Evolutionary conservation across 306 rosid species (phyloP), one percentile per base, ranked within the genome.

Genomic region (Prunus mume): DNA sequence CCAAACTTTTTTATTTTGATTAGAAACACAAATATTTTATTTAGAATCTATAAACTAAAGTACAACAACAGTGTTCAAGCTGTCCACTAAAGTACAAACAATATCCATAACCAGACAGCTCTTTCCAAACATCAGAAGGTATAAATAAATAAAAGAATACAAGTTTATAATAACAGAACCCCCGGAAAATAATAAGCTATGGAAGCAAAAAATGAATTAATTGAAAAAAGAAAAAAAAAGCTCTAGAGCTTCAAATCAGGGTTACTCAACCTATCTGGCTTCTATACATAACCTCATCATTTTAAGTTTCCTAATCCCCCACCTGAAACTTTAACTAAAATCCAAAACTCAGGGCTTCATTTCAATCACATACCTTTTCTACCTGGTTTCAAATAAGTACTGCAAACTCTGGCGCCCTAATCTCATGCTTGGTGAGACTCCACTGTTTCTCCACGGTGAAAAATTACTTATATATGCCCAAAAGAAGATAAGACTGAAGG

Each of bases 391-490:
- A 58, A 41, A 60, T 17, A 28, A 63, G 45, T 0, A 3, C 18
- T 9, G 58, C 68, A 60, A 5, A 9, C 30, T 27, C 28, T 47
- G 5, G 5, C 25, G 20, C 45, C 77, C 12, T 25, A 60, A 73
- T 27, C 58, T 25, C 69, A 43, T 45, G 58, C 68, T 73, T 60
- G 13, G 45, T 73, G 57, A 60, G 69, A 73, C 20, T 25, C 68
- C 28, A 22, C 55, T 60, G 57, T 50, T 25, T 73, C 47, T 6
- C 61, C 57, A 60, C 8, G 10, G n/a, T 58, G 7, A 18, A 15
- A 58, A 28, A 15, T 38, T 38, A 34, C 51, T 54, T 55, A 38
- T 45, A 43, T 27, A 27, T 11, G 58, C 46, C 25, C 57, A 43
- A 51, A 50, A 61, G 54, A 57, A 30, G 43, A 46, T 3, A 9